Conservation (phyloP, 345 rosid species). For the Citrus unshiu region DNA sequence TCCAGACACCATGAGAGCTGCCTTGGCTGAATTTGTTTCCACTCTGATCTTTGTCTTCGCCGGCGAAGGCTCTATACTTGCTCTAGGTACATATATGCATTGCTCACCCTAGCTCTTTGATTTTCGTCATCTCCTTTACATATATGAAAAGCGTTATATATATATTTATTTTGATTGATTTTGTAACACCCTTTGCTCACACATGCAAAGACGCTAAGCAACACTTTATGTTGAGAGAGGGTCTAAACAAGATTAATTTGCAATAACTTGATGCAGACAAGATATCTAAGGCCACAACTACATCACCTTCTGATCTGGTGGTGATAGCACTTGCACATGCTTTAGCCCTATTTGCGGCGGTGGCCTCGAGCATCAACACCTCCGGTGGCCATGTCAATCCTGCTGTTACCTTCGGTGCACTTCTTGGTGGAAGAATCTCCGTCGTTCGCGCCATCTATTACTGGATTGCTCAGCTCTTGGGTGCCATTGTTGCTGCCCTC, state of each 20-base stretch:
- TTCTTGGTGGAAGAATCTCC: conserved; percentile 64
- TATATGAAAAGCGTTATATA: too few species aligned
- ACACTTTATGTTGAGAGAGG: neutral
- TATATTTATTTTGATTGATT: too few species aligned
- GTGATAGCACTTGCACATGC: conserved; percentile 68
- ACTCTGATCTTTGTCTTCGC: conserved; percentile 72
- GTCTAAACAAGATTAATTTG: too few species aligned
- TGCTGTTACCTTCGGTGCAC: conserved; percentile 67
- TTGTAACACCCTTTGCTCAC: too few species aligned
- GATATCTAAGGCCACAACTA: conserved; percentile 32
- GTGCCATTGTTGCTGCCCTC: conserved; percentile 58
- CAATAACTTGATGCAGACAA: conserved; percentile 32
- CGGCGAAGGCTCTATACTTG: conserved; percentile 74
- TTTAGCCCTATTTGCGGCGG: conserved; percentile 53
- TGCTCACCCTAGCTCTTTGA: neutral
- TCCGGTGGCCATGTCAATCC: conserved; percentile 84
- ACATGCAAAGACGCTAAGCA: neutral
- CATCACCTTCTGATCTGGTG: conserved; percentile 42
- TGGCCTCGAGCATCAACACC: conserved; percentile 54
- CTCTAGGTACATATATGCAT: conserved; percentile 41
- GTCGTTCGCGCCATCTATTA: conserved; percentile 54
- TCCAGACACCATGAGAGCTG: conserved; percentile 51
- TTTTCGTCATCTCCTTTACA: neutral
- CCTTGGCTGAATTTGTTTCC: conserved; percentile 66
- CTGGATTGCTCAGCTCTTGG: conserved; percentile 79